Conservation (phyloP, 441 rosid genomes). For the Euphorbia neoarborescens region DNA sequence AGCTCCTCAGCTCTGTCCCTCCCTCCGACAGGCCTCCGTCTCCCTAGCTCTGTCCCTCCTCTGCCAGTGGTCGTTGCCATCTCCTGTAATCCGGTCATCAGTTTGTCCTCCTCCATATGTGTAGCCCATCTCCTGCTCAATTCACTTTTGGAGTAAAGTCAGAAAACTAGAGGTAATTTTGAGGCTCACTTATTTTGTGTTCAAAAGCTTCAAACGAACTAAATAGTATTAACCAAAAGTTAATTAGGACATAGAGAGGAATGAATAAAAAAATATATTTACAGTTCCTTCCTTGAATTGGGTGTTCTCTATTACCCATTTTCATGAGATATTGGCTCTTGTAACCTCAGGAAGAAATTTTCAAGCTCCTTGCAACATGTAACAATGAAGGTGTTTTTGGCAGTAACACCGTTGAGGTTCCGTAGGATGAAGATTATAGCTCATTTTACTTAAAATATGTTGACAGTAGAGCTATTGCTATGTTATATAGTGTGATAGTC, state of each 20-base stretch:
- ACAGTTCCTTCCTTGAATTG: background rate
- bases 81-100: too few species aligned
- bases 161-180: slow-evolving; percentile 52
- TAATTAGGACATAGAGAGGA: background rate
- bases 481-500: slow-evolving; percentile 42
- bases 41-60: too few species aligned
- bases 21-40: too few species aligned
- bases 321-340: slow-evolving; percentile 13
- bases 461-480: slow-evolving; percentile 54
- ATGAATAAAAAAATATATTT: background rate
- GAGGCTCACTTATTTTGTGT: background rate
- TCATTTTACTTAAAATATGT: slow-evolving; percentile 31
- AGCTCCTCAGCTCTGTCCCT: too few species aligned
- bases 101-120: too few species aligned
- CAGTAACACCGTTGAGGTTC: slow-evolving; percentile 26
- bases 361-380: slow-evolving; percentile 37
- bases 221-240: background rate
- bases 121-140: slow-evolving; percentile 37
- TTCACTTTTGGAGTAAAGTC: slow-evolving; percentile 43
- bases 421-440: slow-evolving; percentile 28
- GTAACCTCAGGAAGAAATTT: slow-evolving; percentile 58
- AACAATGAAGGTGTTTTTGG: slow-evolving; percentile 27
- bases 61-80: too few species aligned
- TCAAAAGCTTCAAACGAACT: background rate
- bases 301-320: background rate